A percentile compares a stretch with the other conserved stretches of the same genome.
These are phyloP conservation scores for Camelina hispida DNA, from an alignment of 345 rosid genomes.

Conservation along the genomic window DNA sequence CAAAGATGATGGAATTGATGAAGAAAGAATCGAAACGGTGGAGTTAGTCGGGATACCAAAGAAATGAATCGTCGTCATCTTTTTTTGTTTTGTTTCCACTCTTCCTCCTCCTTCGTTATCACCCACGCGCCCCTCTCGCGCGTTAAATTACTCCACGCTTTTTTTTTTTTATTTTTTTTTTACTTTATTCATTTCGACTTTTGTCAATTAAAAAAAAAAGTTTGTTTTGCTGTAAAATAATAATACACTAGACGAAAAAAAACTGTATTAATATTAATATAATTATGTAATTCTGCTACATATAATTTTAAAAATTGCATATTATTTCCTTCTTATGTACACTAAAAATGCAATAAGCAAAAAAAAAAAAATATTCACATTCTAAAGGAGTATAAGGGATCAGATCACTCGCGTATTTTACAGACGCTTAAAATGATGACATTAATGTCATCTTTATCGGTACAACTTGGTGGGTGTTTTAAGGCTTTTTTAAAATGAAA, in stretches of 20 bases:
- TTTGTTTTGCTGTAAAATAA: too few relatives aligned
- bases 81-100: conserved; percentile 20
- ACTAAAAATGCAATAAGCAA: not conserved
- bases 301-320: not conserved
- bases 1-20: not conserved
- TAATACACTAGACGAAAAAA: too few relatives aligned
- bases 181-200: not conserved
- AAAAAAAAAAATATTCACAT: not conserved
- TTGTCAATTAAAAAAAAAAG: too few relatives aligned
- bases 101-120: conserved; percentile 6
- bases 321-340: conserved; percentile 2
- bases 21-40: conserved; percentile 7
- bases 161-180: not conserved
- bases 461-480: too few relatives aligned
- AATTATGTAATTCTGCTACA: not conserved
- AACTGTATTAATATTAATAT: not conserved
- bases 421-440: too few relatives aligned
- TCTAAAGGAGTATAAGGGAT: not conserved
- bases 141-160: not conserved
- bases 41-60: conserved; percentile 1
- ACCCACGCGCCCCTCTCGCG: conserved; percentile 28
- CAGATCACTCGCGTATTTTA: too few relatives aligned
- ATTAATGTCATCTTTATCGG: too few relatives aligned
- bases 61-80: conserved; percentile 14
- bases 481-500: too few relatives aligned